Evolutionary conservation across 306 rosid species (phyloP).

Genomic region (Prunus mira): DNA sequence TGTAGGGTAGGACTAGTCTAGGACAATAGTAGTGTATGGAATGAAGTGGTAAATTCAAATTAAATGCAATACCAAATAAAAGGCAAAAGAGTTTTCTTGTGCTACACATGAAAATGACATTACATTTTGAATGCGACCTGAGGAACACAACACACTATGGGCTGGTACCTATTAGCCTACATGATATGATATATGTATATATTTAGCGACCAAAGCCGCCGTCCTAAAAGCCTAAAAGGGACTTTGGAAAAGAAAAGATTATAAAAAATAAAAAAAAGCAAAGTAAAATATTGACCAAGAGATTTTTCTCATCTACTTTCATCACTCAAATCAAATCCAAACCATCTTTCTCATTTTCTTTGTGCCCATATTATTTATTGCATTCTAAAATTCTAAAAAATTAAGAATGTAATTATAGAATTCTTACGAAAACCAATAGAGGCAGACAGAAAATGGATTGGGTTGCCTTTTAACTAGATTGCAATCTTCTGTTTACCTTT

Average conservation of each 20-base stretch:
- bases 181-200: neutral
- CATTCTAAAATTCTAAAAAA: neutral
- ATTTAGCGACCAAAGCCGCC: constrained; percentile 6
- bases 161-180: neutral
- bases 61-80: neutral
- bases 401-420: neutral
- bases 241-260: neutral
- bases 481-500: constrained; percentile 12
- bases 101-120: neutral
- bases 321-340: neutral
- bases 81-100: neutral
- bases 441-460: neutral
- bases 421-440: neutral
- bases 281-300: neutral
- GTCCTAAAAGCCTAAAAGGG: constrained; percentile 1
- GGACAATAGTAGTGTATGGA: neutral
- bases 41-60: neutral
- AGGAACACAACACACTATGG: neutral
- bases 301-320: neutral
- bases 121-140: neutral
- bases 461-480: neutral
- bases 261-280: no score
- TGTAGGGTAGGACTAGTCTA: neutral
- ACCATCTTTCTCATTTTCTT: neutral
- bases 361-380: neutral